phyloP scores from a whole-genome alignment of 2,329 filamentous ascomycete species.

The Phialocephala subalpina region DNA sequence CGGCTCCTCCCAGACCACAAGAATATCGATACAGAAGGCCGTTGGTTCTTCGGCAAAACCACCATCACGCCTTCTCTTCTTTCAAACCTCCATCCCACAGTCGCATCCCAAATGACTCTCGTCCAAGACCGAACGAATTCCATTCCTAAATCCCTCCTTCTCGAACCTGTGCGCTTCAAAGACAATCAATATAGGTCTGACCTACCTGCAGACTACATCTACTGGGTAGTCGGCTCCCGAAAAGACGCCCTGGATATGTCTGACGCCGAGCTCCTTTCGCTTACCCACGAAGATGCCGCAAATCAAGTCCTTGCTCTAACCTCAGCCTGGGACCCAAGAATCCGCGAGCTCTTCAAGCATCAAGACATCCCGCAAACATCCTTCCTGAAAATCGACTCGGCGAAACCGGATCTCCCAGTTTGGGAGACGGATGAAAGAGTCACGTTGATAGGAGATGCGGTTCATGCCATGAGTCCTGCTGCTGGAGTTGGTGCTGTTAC shows the following conservation, averaged over 20 bases:
- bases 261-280: slow-evolving; percentile 5
- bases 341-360: slow-evolving; percentile 21
- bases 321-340: slow-evolving; percentile 23
- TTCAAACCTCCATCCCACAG: slow-evolving; percentile 24
- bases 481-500: slow-evolving; percentile 35
- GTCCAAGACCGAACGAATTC: slow-evolving; percentile 44
- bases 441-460: slow-evolving; percentile 44
- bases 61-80: slow-evolving; percentile 40
- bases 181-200: slow-evolving; percentile 13
- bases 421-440: slow-evolving; percentile 33
- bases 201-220: slow-evolving; percentile 21
- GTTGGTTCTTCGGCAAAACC: slow-evolving; percentile 51
- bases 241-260: slow-evolving; percentile 22
- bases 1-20: slow-evolving; percentile 42
- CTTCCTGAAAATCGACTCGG: slow-evolving; percentile 19
- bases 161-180: slow-evolving; percentile 40
- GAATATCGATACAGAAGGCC: slow-evolving; percentile 47
- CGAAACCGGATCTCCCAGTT: slow-evolving; percentile 23
- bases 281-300: slow-evolving; percentile 5
- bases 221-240: slow-evolving; percentile 37
- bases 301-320: slow-evolving; percentile 18
- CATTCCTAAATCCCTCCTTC: slow-evolving; percentile 34
- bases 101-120: slow-evolving; percentile 40
- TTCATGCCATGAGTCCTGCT: slow-evolving; percentile 44
- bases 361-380: slow-evolving; percentile 23